phyloP scores from a whole-genome alignment of 768 basidiomycete species.

The Paxillus rubicundulus region DNA sequence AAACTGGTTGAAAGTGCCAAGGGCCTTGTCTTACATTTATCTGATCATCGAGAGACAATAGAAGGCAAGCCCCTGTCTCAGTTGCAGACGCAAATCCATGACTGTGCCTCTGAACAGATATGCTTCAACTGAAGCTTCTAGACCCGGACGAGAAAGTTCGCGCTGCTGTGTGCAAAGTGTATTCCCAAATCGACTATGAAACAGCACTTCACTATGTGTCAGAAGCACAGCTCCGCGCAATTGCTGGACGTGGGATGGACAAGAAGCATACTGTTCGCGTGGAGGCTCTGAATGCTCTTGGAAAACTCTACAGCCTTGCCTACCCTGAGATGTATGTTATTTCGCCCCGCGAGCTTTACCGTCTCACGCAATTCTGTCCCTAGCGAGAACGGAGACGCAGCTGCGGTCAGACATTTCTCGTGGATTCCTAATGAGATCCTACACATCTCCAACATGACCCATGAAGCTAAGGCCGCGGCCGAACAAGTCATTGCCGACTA shows the following conservation, averaged over 20 bases:
- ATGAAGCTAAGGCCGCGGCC: constrained; percentile 62
- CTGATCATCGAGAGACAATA: constrained; percentile 65
- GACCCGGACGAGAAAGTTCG: constrained; percentile 94
- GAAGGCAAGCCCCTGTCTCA: constrained; percentile 54
- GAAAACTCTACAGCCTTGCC: constrained; percentile 75
- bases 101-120: constrained; percentile 38
- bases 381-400: constrained; percentile 77
- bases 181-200: constrained; percentile 87
- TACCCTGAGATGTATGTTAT: constrained; percentile 82
- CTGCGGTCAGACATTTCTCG: constrained; percentile 75
- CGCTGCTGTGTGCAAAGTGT: constrained; percentile 77
- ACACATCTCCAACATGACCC: constrained; percentile 45
- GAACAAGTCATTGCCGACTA: constrained; percentile 71
- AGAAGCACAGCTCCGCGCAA: constrained; percentile 51
- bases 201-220: constrained; percentile 81
- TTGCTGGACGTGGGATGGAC: constrained; percentile 76
- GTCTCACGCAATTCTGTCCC: background rate
- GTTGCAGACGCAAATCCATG: constrained; percentile 1
- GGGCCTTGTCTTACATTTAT: constrained; percentile 59
- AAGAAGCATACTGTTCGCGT: constrained; percentile 73
- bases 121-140: constrained; percentile 59
- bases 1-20: constrained; percentile 73
- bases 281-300: constrained; percentile 77
- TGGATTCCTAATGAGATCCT: constrained; percentile 90
- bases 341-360: background rate